Percentiles rank a stretch among this genome's conserved stretches.
Conservation (phyloP, 1,284 basidiomycete genomes). For the Rhodotorula sp. region DNA sequence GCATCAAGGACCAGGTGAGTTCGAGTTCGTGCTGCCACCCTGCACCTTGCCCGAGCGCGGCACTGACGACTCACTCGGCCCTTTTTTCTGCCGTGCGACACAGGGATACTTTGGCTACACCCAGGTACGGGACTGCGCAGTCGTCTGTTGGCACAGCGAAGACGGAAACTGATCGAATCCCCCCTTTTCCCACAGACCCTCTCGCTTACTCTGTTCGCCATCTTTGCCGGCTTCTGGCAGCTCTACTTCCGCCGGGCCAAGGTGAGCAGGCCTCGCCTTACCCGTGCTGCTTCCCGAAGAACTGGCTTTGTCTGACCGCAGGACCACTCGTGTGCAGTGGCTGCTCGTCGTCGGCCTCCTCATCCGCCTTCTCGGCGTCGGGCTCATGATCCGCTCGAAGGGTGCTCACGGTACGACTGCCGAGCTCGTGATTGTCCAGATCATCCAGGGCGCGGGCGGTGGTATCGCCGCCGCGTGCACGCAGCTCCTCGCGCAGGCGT, state of each 20-base stretch:
- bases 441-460: constrained; percentile 74
- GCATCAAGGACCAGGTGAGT: constrained; percentile 23
- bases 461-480: constrained; percentile 69
- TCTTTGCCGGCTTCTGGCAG: constrained; percentile 62
- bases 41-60: no score
- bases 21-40: no score
- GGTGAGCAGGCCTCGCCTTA: background rate
- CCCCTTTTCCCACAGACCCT: constrained; percentile 44
- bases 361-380: constrained; percentile 50
- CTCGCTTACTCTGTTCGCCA: constrained; percentile 62
- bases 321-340: constrained; percentile 45
- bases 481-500: constrained; percentile 71
- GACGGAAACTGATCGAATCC: background rate
- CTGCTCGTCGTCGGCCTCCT: constrained; percentile 65
- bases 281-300: background rate
- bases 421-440: constrained; percentile 54
- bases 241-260: constrained; percentile 55
- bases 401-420: constrained; percentile 46
- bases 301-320: constrained; percentile 55
- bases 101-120: constrained; percentile 41
- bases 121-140: constrained; percentile 43
- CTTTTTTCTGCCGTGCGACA: no score
- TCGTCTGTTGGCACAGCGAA: background rate
- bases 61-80: no score
- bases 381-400: constrained; percentile 58